These are phyloP conservation scores for Letharia lupina DNA, from an alignment of 495 filamentous ascomycete genomes.

Conservation along the genomic window DNA sequence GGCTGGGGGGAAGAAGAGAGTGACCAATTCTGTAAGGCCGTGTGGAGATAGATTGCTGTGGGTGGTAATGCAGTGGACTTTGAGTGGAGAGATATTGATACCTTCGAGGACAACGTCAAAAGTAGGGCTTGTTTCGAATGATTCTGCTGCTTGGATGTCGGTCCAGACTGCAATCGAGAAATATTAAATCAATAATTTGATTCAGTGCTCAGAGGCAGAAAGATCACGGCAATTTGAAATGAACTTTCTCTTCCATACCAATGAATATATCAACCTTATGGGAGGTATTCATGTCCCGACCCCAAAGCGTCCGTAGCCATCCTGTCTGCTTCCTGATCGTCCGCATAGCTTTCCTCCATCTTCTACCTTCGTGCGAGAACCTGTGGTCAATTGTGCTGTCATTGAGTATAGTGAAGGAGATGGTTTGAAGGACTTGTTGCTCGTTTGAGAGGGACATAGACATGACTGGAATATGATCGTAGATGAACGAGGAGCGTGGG, in stretches of 20 bases:
- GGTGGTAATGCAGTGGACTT: neutral
- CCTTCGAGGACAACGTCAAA: neutral
- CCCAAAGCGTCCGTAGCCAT: slow-evolving; percentile 14
- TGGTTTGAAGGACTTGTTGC: slow-evolving; percentile 9
- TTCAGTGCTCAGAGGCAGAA: neutral
- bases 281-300: slow-evolving; percentile 9
- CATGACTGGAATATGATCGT: neutral
- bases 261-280: slow-evolving; percentile 12
- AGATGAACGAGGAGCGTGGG: neutral
- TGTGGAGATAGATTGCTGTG: neutral
- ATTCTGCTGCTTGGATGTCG: neutral
- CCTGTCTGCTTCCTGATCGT: slow-evolving; percentile 10
- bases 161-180: neutral
- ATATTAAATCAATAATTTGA: neutral
- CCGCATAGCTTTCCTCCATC: slow-evolving; percentile 9
- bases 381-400: slow-evolving; percentile 10
- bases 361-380: slow-evolving; percentile 6
- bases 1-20: neutral
- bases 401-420: slow-evolving; percentile 7
- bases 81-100: slow-evolving; percentile 3
- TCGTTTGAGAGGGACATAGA: neutral
- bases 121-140: slow-evolving; percentile 2
- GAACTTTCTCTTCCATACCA: neutral
- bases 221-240: neutral
- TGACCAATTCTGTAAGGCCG: neutral